A percentile compares a stretch with the other conserved stretches of the same genome.
Evolutionary conservation across 768 basidiomycete species (phyloP).

Genomic region (Agrocybe chaxingu): DNA sequence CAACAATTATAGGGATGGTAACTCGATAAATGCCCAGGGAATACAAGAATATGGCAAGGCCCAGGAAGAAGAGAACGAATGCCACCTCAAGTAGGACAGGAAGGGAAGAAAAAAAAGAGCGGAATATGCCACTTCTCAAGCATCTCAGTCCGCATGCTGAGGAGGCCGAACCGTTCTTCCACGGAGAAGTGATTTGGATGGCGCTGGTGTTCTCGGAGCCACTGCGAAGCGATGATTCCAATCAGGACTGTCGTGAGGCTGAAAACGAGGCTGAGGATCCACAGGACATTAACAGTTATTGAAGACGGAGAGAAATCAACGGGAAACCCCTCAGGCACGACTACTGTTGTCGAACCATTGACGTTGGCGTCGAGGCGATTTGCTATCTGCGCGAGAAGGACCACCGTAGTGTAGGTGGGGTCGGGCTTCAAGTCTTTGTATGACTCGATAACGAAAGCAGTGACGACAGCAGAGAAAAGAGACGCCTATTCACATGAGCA

Average conservation of each 20-base stretch:
- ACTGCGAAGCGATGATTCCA: conserved; percentile 20
- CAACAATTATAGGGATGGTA: conserved; percentile 11
- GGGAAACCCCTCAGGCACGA: too few relatives aligned
- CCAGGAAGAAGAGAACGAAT: conserved; percentile 22
- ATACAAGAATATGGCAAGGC: conserved; percentile 20
- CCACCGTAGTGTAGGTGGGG: too few relatives aligned
- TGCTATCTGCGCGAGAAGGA: too few relatives aligned
- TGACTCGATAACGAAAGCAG: too few relatives aligned
- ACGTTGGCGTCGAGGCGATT: too few relatives aligned
- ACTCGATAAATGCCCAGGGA: conserved; percentile 13
- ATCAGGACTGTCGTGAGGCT: conserved; percentile 18
- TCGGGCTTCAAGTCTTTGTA: too few relatives aligned
- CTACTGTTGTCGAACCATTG: too few relatives aligned
- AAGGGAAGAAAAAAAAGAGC: conserved; percentile 16
- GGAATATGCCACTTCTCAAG: conserved; percentile 19
- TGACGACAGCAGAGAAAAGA: too few relatives aligned
- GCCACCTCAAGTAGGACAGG: conserved; percentile 22
- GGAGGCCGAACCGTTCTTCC: conserved; percentile 13
- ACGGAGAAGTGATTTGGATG: conserved; percentile 7
- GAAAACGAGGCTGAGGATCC: conserved; percentile 20
- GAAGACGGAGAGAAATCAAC: neutral
- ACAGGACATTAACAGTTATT: conserved; percentile 16
- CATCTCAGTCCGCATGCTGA: conserved; percentile 19
- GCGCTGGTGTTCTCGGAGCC: conserved; percentile 19
- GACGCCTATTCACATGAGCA: too few relatives aligned